Evolutionary conservation across 768 basidiomycete genomes (phyloP).

Genomic region (Auricularia auricula-judae): DNA sequence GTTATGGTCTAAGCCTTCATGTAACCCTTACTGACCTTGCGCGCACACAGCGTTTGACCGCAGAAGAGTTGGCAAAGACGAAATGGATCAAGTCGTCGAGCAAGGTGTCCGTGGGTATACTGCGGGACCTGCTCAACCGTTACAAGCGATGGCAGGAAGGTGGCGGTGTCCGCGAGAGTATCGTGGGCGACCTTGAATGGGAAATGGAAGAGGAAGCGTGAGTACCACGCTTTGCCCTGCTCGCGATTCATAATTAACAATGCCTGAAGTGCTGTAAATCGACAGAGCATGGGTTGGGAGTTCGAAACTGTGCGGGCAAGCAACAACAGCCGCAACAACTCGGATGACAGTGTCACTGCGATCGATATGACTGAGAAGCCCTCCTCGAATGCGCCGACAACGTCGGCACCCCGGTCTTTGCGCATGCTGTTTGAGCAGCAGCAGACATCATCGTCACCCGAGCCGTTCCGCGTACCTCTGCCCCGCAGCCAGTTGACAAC

Average conservation of each 20-base stretch:
- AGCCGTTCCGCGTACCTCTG: conserved; percentile 9
- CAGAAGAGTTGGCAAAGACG: conserved; percentile 78
- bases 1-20: conserved; percentile 10
- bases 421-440: conserved; percentile 60
- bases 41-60: conserved; percentile 57
- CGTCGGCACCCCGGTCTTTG: conserved; percentile 63
- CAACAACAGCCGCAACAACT: conserved; percentile 9
- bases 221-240: conserved; percentile 10
- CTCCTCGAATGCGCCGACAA: conserved; percentile 12
- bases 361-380: background rate
- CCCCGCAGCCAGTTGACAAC: conserved; percentile 5
- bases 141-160: conserved; percentile 61
- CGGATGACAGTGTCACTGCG: background rate
- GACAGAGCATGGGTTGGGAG: conserved; percentile 40
- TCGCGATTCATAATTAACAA: background rate
- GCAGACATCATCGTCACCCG: background rate
- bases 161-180: conserved; percentile 65
- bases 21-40: background rate
- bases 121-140: conserved; percentile 73
- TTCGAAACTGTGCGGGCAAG: conserved; percentile 59
- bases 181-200: conserved; percentile 63
- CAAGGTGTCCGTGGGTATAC: conserved; percentile 51
- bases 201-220: conserved; percentile 53
- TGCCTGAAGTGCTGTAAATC: background rate
- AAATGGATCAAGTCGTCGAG: conserved; percentile 81